These are phyloP conservation scores for Hypoxylon sp. DNA, from an alignment of 2,329 filamentous ascomycete genomes.

Conservation along the genomic window DNA sequence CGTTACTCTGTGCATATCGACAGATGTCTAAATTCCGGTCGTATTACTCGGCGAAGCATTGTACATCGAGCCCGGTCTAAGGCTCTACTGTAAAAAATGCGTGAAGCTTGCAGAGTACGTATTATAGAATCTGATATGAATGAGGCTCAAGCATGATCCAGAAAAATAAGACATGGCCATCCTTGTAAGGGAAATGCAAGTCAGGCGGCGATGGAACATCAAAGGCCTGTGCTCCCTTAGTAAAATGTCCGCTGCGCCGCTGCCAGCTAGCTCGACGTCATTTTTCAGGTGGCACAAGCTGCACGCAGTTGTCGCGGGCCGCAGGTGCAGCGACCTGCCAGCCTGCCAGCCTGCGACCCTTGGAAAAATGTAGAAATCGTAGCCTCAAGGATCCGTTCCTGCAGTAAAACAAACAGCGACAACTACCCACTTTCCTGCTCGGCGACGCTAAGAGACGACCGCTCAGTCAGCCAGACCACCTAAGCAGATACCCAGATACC, in stretches of 20 bases:
- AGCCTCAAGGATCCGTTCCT: conserved; percentile 21
- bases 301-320: conserved; percentile 15
- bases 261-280: conserved; percentile 19
- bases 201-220: conserved; percentile 10
- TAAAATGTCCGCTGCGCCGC: no score
- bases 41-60: neutral
- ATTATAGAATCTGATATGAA: neutral
- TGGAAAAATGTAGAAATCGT: conserved; percentile 13
- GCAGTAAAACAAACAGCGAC: conserved; percentile 17
- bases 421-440: conserved; percentile 18
- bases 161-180: conserved; percentile 16
- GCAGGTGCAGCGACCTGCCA: conserved; percentile 24
- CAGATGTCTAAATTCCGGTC: neutral
- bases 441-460: conserved; percentile 1
- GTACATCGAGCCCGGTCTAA: neutral
- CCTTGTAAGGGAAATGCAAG: conserved; percentile 22
- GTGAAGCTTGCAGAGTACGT: neutral
- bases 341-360: conserved; percentile 1
- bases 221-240: conserved; percentile 16
- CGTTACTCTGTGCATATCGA: conserved; percentile 9
- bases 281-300: conserved; percentile 32
- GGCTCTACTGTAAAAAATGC: neutral
- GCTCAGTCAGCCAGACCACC: no score
- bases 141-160: conserved; percentile 21
- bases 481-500: no score